Evolutionary conservation across 2,329 filamentous ascomycete genomes (phyloP).

Genomic region (Ceratocystis harringtonii): DNA sequence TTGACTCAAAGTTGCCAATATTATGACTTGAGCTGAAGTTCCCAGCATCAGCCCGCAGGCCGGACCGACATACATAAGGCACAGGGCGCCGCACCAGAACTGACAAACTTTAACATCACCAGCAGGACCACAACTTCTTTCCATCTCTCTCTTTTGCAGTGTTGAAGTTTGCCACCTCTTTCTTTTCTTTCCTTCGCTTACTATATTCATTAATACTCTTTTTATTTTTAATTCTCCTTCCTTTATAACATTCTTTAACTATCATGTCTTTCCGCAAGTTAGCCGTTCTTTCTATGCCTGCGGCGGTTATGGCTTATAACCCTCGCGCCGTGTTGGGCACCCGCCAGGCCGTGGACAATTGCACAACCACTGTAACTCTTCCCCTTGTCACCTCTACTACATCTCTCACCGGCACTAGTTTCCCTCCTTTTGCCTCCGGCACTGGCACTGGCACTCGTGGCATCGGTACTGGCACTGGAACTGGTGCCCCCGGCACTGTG

Average conservation of each 20-base stretch:
- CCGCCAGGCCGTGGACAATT: constrained; percentile 6
- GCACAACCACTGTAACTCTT: constrained; percentile 4
- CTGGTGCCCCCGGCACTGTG: background rate
- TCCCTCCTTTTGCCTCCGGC: background rate
- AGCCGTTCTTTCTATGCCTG: constrained; percentile 14
- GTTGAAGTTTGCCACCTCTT: background rate
- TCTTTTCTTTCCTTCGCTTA: constrained; percentile 1
- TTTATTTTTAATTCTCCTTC: background rate
- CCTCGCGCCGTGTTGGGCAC: constrained; percentile 9
- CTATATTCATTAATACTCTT: background rate
- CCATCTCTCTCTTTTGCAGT: background rate
- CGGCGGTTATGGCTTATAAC: constrained; percentile 9
- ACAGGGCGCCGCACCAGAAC: background rate
- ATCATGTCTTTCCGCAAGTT: constrained; percentile 13
- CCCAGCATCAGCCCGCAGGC: too few relatives aligned
- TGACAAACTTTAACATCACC: rapidly evolving
- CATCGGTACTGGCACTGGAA: background rate
- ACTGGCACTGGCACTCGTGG: too few relatives aligned
- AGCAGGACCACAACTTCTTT: background rate
- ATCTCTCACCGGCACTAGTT: background rate
- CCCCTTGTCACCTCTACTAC: background rate
- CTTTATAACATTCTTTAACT: background rate
- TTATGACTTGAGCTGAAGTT: too few relatives aligned
- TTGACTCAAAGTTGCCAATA: background rate
- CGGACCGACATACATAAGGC: background rate